Evolutionary conservation across 176 grass and related monocot genomes (phyloP).

Genomic region (Calamus simplicifolius): DNA sequence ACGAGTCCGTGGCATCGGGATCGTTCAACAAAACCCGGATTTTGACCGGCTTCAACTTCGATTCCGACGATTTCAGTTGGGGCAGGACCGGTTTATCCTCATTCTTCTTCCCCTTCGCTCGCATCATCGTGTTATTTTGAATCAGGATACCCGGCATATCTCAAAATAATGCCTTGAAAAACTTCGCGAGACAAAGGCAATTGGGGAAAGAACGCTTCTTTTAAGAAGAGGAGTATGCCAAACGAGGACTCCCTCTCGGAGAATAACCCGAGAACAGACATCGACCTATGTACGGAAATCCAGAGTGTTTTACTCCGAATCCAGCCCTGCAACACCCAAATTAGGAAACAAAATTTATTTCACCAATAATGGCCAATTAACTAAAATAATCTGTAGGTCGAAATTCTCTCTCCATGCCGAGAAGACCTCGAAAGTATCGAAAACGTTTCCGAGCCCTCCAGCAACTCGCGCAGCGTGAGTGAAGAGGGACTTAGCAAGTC

Average conservation of each 20-base stretch:
- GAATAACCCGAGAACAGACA: constrained; percentile 1
- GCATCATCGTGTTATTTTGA: neutral
- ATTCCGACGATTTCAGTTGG: neutral
- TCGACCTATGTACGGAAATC: constrained; percentile 14
- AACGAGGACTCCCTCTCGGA: constrained; percentile 4
- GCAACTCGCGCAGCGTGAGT: too few relatives aligned
- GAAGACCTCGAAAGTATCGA: too few relatives aligned
- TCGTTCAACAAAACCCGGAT: neutral
- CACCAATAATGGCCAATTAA: too few relatives aligned
- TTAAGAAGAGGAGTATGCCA: neutral
- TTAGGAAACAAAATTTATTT: too few relatives aligned
- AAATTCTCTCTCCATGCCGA: too few relatives aligned
- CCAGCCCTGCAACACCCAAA: constrained; percentile 4
- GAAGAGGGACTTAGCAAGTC: too few relatives aligned
- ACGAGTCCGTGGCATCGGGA: constrained; percentile 1
- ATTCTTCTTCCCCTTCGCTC: neutral
- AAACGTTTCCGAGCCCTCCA: too few relatives aligned
- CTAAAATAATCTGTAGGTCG: too few relatives aligned
- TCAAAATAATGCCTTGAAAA: neutral
- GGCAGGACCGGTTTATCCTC: neutral
- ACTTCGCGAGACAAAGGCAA: neutral
- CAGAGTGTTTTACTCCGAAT: constrained; percentile 18
- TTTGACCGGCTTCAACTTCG: neutral
- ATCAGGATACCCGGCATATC: neutral
- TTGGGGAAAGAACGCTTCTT: too few relatives aligned